Percentiles rank a stretch among this genome's conserved stretches.
Evolutionary conservation across 2,329 filamentous ascomycete species (phyloP).

Genomic region (Thermomyces lanuginosus): DNA sequence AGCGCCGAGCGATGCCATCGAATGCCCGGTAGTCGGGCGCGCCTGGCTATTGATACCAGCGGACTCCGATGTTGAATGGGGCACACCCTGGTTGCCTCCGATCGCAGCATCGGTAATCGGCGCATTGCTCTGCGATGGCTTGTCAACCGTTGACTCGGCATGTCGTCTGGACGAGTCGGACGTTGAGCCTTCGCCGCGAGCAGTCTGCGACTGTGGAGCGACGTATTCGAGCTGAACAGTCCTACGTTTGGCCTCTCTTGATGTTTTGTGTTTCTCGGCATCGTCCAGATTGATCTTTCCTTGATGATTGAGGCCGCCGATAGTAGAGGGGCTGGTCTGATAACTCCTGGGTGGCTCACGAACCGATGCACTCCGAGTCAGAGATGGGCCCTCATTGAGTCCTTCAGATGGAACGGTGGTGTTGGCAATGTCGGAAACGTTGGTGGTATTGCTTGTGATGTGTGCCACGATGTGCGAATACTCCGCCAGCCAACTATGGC

Average conservation of each 20-base stretch:
- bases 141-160: constrained; percentile 6
- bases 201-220: constrained; percentile 71
- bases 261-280: constrained; percentile 42
- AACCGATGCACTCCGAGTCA: constrained; percentile 82
- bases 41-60: constrained; percentile 34
- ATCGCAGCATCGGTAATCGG: constrained; percentile 21
- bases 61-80: constrained; percentile 42
- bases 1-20: constrained; percentile 48
- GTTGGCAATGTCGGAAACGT: constrained; percentile 68
- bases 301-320: constrained; percentile 50
- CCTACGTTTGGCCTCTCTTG: constrained; percentile 72
- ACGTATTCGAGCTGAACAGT: constrained; percentile 98
- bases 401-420: constrained; percentile 49
- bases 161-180: constrained; percentile 5
- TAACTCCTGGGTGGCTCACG: constrained; percentile 62
- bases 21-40: constrained; percentile 67
- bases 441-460: constrained; percentile 89
- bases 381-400: constrained; percentile 41
- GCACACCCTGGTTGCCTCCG: too few relatives aligned
- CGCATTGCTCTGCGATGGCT: constrained; percentile 21
- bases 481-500: constrained; percentile 95
- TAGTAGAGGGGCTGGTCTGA: constrained; percentile 30
- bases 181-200: constrained; percentile 50
- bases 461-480: constrained; percentile 94
- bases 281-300: constrained; percentile 52